Evolutionary conservation across 352 stramenopile species (phyloP), one percentile per base, ranked within the genome.

Genomic region (Hyaloperonospora brassicae): DNA sequence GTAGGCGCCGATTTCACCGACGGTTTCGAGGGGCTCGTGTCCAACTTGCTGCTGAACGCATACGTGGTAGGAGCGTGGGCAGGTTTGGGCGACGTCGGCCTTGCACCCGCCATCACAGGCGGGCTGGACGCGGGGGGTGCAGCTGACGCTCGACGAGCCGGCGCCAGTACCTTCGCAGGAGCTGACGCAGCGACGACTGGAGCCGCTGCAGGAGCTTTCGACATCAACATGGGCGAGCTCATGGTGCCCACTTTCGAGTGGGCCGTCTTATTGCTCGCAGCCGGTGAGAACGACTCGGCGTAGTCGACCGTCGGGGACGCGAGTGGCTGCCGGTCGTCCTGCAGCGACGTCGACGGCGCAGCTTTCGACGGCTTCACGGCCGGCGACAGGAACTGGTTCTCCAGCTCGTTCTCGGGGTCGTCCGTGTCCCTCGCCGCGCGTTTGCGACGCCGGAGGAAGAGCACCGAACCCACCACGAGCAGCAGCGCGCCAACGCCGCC

Each of bases 381-480:
- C 5, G 79, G 76, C 6, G 75, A 86, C 25, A 87, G 50, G 52
- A 79, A 83, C 47, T 79, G 66, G 64, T 78, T 74, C 55, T 85
- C 79, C 7, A 69, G 48, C 25, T 87, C 64, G 34, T 69, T 69
- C 65, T 49, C 67, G 27, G 66, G 61, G 22, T 66, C 68, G n/a
- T 73, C 46, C 9, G 64, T 23, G 36, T 73, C 44, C 47, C 68
- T 57, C 11, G 59, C 59, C 52, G 66, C 52, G 62, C 54, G 44
- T 52, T 75, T 80, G 36, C 79, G 79, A 52, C 83, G 83, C 22
- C 76, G 72, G 12, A 89, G 50, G 5, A 86, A 67, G 36, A 93
- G 75, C 51, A 91, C 62, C 1, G 78, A 86, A 1, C 64, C 79
- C 14, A 87, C 60, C 49, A 91, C 71, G n/a, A 91, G 54, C 10